These are phyloP conservation scores for Acorus calamus DNA, from an alignment of 106 monocot species.

Conservation along the genomic window DNA sequence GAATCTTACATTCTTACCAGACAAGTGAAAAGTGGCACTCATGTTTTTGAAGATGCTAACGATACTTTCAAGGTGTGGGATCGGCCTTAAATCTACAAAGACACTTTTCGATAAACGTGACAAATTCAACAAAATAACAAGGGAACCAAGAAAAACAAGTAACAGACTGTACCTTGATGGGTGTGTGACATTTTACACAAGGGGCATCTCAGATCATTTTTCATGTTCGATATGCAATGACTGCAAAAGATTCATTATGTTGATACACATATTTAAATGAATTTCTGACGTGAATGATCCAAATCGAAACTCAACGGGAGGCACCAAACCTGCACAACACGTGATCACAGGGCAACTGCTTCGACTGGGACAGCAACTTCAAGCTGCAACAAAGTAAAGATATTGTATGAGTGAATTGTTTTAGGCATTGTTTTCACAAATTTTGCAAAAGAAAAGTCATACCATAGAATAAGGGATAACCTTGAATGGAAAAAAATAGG, in stretches of 20 bases:
- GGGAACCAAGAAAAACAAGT: too few species aligned
- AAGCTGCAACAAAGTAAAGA: slow-evolving; percentile 28
- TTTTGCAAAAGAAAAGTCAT: too few species aligned
- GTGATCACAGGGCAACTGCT: slow-evolving; percentile 55
- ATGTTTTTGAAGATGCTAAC: slow-evolving; percentile 60
- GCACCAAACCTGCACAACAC: slow-evolving; percentile 47
- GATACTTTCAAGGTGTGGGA: slow-evolving; percentile 48
- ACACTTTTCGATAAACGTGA: neutral
- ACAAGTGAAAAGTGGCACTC: slow-evolving; percentile 34
- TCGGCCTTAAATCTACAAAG: slow-evolving; percentile 57
- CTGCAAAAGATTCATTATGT: slow-evolving; percentile 21
- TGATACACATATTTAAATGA: neutral
- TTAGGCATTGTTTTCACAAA: too few species aligned
- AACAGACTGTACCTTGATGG: slow-evolving; percentile 44
- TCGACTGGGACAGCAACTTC: slow-evolving; percentile 36
- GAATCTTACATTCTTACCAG: slow-evolving; percentile 17
- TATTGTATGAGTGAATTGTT: too few species aligned
- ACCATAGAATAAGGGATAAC: too few species aligned
- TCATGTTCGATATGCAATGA: slow-evolving; percentile 29
- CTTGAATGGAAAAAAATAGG: too few species aligned
- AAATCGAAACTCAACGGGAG: neutral
- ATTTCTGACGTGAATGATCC: neutral
- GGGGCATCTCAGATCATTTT: slow-evolving; percentile 26
- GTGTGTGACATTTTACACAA: slow-evolving; percentile 37
- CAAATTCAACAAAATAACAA: neutral